A percentile compares a stretch with the other conserved stretches of the same genome.
Conservation (phyloP, 805 yeast species). For the Debaryomyces prosopidis region DNA sequence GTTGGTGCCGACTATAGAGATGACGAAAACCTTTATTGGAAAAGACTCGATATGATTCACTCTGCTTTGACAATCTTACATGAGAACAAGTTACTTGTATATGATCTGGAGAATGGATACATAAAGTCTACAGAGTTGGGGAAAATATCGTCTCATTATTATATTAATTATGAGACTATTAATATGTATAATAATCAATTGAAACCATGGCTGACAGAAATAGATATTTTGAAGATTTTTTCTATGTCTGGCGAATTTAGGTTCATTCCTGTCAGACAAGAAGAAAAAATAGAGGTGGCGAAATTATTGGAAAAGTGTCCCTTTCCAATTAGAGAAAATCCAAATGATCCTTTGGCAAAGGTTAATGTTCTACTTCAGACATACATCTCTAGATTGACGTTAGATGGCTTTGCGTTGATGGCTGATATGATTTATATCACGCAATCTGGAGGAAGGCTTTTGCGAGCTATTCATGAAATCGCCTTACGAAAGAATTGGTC, state of each 20-base stretch:
- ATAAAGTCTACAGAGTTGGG: conserved; percentile 64
- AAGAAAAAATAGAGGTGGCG: conserved; percentile 73
- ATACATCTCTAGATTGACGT: conserved; percentile 70
- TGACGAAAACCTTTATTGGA: conserved; percentile 49
- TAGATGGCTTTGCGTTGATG: conserved; percentile 88
- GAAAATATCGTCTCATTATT: conserved; percentile 80
- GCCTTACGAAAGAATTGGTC: conserved; percentile 74
- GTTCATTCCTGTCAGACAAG: conserved; percentile 80
- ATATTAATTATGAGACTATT: conserved; percentile 76
- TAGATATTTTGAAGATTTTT: conserved; percentile 77
- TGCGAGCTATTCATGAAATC: conserved; percentile 84
- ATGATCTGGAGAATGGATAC: conserved; percentile 49
- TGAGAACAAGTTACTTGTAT: conserved; percentile 57
- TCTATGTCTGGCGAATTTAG: conserved; percentile 83
- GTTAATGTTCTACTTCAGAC: conserved; percentile 80
- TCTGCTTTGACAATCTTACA: conserved; percentile 68
- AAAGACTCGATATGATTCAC: conserved; percentile 69
- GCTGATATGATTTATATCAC: conserved; percentile 92
- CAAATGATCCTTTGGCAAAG: conserved; percentile 74
- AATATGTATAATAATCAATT: conserved; percentile 61
- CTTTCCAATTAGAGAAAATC: conserved; percentile 75
- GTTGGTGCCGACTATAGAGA: conserved; percentile 65
- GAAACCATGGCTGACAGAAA: conserved; percentile 62
- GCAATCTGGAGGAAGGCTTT: conserved; percentile 87
- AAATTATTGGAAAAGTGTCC: conserved; percentile 76